Evolutionary conservation across 2,329 filamentous ascomycete genomes (phyloP).

Genomic region (Botrytis porri): DNA sequence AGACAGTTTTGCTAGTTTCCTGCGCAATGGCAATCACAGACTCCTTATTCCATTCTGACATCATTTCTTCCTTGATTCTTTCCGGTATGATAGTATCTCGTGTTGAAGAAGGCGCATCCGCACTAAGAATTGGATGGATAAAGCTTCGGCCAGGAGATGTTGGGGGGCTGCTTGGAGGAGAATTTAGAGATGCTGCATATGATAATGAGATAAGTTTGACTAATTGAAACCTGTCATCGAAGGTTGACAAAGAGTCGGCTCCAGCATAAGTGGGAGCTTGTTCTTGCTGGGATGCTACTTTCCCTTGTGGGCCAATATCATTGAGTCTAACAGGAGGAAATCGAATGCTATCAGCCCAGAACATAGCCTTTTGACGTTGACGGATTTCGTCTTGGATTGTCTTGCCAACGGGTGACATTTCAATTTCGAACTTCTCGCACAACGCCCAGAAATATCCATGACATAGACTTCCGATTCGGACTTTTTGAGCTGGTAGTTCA

Average conservation of each 20-base stretch:
- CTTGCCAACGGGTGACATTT: slow-evolving; percentile 64
- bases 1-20: slow-evolving; percentile 67
- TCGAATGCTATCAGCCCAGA: slow-evolving; percentile 75
- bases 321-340: slow-evolving; percentile 66
- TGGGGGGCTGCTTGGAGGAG: slow-evolving; percentile 67
- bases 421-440: slow-evolving; percentile 73
- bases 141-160: slow-evolving; percentile 65
- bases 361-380: slow-evolving; percentile 66
- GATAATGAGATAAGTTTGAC: slow-evolving; percentile 71
- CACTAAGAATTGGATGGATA: slow-evolving; percentile 58
- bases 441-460: slow-evolving; percentile 87
- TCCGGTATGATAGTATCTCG: slow-evolving; percentile 58
- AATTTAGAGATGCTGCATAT: slow-evolving; percentile 61
- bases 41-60: slow-evolving; percentile 77
- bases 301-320: slow-evolving; percentile 54
- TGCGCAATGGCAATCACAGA: slow-evolving; percentile 65
- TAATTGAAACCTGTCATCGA: slow-evolving; percentile 68
- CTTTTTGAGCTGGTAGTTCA: slow-evolving; percentile 65
- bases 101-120: slow-evolving; percentile 44
- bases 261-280: slow-evolving; percentile 52
- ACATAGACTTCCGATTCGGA: slow-evolving; percentile 78
- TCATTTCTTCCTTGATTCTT: slow-evolving; percentile 70
- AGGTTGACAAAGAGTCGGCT: slow-evolving; percentile 66
- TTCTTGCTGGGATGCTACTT: slow-evolving; percentile 45
- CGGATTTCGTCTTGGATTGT: slow-evolving; percentile 74